phyloP scores from a whole-genome alignment of 371 early-diverging fungal genomes.

The Batrachochytrium dendrobatidis region DNA sequence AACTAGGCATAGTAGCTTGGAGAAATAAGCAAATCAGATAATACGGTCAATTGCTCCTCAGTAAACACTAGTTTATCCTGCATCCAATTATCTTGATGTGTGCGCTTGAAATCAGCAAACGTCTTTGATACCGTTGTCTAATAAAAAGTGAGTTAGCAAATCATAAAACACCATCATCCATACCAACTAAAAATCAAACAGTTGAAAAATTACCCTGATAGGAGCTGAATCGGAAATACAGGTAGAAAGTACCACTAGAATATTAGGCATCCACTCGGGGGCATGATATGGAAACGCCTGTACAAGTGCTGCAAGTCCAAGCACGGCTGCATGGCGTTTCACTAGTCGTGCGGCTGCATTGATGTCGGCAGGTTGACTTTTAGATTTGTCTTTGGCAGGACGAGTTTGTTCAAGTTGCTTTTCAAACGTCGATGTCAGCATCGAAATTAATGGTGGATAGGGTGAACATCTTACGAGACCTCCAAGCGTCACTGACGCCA shows the following conservation, averaged over 20 bases:
- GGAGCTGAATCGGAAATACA: slow-evolving; percentile 84
- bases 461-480: slow-evolving; percentile 83
- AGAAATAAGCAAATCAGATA: slow-evolving; percentile 76
- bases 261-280: slow-evolving; percentile 79
- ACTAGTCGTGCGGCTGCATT: slow-evolving; percentile 34
- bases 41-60: slow-evolving; percentile 63
- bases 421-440: slow-evolving; percentile 50
- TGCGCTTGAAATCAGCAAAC: slow-evolving; percentile 84
- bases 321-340: slow-evolving; percentile 76
- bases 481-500: slow-evolving; percentile 73
- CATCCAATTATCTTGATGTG: slow-evolving; percentile 92
- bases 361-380: not conserved
- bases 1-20: slow-evolving; percentile 29
- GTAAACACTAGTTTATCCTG: slow-evolving; percentile 73
- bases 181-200: not conserved
- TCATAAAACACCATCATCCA: slow-evolving; percentile 7
- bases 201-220: slow-evolving; percentile 56
- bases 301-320: slow-evolving; percentile 78
- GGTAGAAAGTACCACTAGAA: slow-evolving; percentile 61
- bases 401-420: not conserved
- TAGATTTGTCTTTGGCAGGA: not conserved
- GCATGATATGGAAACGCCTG: slow-evolving; percentile 88
- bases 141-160: not conserved
- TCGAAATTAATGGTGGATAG: no score
- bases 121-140: slow-evolving; percentile 73